Evolutionary conservation across 2,329 filamentous ascomycete genomes (phyloP).

Genomic region (Penicillium concentricum): DNA sequence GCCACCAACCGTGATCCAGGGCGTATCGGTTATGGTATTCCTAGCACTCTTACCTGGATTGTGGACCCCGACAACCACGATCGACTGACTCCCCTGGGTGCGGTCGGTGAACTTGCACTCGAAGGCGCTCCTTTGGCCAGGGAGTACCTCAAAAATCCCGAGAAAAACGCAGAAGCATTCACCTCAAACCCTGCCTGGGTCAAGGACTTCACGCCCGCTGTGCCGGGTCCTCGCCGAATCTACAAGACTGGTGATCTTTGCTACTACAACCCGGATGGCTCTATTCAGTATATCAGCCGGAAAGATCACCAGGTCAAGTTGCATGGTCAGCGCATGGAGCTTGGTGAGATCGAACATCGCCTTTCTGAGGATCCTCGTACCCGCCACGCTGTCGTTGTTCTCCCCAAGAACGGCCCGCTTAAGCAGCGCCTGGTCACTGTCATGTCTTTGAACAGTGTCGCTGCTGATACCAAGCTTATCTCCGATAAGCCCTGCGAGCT

Average conservation of each 20-base stretch:
- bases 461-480: slow-evolving; percentile 25
- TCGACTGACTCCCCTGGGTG: slow-evolving; percentile 38
- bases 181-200: slow-evolving; percentile 30
- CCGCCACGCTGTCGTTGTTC: slow-evolving; percentile 43
- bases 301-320: slow-evolving; percentile 68
- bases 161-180: slow-evolving; percentile 35
- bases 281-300: slow-evolving; percentile 50
- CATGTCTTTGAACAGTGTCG: slow-evolving; percentile 36
- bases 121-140: slow-evolving; percentile 39
- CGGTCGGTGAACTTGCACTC: slow-evolving; percentile 37
- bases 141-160: slow-evolving; percentile 42
- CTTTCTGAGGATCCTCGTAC: slow-evolving; percentile 33
- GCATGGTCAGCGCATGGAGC: slow-evolving; percentile 64
- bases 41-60: slow-evolving; percentile 34
- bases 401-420: slow-evolving; percentile 45
- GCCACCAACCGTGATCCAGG: slow-evolving; percentile 25
- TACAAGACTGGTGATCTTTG: slow-evolving; percentile 36
- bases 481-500: slow-evolving; percentile 35
- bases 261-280: slow-evolving; percentile 35
- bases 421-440: slow-evolving; percentile 48
- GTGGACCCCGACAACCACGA: slow-evolving; percentile 35
- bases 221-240: slow-evolving; percentile 17
- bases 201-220: slow-evolving; percentile 15
- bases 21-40: slow-evolving; percentile 29
- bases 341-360: slow-evolving; percentile 50